Conservation (phyloP, 2,329 filamentous ascomycete genomes). For the Tolypocladium tropicale region DNA sequence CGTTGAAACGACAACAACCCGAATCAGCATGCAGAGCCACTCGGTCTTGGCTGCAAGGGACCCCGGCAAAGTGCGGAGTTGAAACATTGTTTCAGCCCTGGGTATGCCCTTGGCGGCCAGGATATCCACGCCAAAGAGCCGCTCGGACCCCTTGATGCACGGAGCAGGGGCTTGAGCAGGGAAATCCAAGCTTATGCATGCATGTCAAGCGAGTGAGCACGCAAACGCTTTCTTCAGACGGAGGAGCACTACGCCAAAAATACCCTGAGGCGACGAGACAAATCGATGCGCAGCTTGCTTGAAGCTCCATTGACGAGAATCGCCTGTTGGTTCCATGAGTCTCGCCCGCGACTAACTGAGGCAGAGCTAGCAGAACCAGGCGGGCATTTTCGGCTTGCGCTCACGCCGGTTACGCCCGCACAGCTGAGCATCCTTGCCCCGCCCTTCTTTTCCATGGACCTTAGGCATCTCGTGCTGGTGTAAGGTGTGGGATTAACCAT, state of each 20-base stretch:
- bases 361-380: background rate
- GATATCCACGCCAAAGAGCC: background rate
- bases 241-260: background rate
- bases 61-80: background rate
- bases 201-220: background rate
- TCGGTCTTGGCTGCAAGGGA: background rate
- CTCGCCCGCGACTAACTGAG: background rate
- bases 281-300: background rate
- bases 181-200: background rate
- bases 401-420: background rate
- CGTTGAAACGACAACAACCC: background rate
- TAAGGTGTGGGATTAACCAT: too few species aligned
- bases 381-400: background rate
- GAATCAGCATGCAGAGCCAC: background rate
- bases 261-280: background rate
- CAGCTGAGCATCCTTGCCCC: background rate
- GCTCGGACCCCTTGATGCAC: background rate
- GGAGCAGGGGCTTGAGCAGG: background rate
- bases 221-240: background rate
- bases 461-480: too few species aligned
- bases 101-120: background rate
- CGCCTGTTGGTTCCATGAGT: background rate
- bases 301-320: background rate
- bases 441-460: too few species aligned
- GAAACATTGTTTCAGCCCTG: conserved; percentile 1